phyloP scores from a whole-genome alignment of 345 rosid species.

The Eucalyptus guilfoylei region DNA sequence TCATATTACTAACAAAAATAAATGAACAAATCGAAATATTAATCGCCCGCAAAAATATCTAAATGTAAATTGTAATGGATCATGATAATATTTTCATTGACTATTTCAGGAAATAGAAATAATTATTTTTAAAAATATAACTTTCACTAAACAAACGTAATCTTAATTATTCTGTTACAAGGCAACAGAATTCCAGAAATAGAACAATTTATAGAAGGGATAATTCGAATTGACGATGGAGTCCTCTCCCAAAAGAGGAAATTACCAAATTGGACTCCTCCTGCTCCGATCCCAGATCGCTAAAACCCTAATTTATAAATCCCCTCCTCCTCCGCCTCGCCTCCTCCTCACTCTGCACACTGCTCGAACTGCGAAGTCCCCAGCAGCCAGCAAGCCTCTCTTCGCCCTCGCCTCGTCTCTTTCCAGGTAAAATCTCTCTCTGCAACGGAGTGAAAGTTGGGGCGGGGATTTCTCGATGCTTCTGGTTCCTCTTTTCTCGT shows the following conservation, averaged over 20 bases:
- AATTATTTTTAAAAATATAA: no score
- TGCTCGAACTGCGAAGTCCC: background rate
- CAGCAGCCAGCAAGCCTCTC: background rate
- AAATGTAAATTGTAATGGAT: rapidly evolving
- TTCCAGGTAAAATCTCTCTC: background rate
- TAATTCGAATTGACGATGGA: background rate
- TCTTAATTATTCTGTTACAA: no score
- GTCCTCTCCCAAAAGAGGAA: background rate
- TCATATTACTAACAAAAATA: rapidly evolving
- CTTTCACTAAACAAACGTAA: no score
- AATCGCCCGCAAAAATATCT: rapidly evolving
- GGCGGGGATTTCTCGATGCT: background rate
- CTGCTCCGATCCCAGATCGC: background rate
- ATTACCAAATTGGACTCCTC: background rate
- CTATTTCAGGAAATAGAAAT: background rate
- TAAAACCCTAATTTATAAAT: background rate
- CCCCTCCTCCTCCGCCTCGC: background rate
- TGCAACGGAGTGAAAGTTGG: no score
- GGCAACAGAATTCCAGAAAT: background rate
- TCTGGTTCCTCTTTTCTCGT: background rate
- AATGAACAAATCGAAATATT: no score
- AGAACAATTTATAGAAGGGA: background rate
- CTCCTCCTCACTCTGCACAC: background rate
- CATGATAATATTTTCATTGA: rapidly evolving
- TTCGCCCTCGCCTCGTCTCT: background rate